phyloP scores from a whole-genome alignment of 164 flowering plant genomes.

The Vitis cinerea region DNA sequence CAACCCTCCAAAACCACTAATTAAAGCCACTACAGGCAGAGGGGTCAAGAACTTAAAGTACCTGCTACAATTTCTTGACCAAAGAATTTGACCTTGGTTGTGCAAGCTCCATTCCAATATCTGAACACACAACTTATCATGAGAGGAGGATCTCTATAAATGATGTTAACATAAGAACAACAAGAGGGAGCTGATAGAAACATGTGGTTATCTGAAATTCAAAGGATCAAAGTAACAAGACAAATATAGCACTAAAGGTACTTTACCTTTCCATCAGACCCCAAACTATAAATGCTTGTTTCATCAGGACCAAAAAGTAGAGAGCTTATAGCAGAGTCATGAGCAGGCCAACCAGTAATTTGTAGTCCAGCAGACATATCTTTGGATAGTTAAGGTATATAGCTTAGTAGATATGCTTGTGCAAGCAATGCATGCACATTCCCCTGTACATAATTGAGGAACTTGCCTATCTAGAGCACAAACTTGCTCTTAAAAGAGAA shows the following conservation, averaged over 20 bases:
- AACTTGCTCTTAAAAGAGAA: too few relatives aligned
- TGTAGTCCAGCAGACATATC: slow-evolving; percentile 96
- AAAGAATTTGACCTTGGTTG: slow-evolving; percentile 83
- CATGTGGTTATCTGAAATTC: not conserved
- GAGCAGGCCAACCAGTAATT: slow-evolving; percentile 99
- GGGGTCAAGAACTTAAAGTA: slow-evolving; percentile 17
- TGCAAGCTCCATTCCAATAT: slow-evolving; percentile 97
- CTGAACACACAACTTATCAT: slow-evolving; percentile 34
- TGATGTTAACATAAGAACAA: not conserved
- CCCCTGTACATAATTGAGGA: not conserved
- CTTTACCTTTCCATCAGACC: slow-evolving; percentile 88
- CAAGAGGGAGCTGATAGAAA: too few relatives aligned
- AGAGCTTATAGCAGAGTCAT: slow-evolving; percentile 89
- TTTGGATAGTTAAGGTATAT: slow-evolving; percentile 48
- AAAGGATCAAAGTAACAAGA: not conserved
- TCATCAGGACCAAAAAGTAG: slow-evolving; percentile 91
- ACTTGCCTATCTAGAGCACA: not conserved
- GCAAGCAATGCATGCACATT: not conserved
- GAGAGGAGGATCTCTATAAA: slow-evolving; percentile 9
- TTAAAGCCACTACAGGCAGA: not conserved
- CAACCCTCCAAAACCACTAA: not conserved
- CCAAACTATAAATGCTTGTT: slow-evolving; percentile 92
- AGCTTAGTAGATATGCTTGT: not conserved
- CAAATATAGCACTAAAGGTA: slow-evolving; percentile 1
- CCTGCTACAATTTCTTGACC: slow-evolving; percentile 90